These are phyloP conservation scores for Beauveria australis DNA, from an alignment of 2,329 filamentous ascomycete species.

Conservation along the genomic window DNA sequence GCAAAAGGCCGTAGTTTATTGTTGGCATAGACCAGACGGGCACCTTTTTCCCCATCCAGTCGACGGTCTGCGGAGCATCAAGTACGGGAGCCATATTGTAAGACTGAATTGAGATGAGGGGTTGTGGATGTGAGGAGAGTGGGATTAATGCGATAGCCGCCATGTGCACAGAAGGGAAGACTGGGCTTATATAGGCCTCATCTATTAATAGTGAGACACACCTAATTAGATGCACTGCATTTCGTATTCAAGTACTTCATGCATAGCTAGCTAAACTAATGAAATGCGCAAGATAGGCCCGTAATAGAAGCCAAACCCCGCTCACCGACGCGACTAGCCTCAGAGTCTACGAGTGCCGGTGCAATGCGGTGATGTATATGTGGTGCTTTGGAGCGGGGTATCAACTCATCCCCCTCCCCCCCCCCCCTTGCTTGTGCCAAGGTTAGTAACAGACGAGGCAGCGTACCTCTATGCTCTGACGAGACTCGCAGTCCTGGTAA, in stretches of 20 bases:
- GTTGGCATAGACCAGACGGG: conserved; percentile 45
- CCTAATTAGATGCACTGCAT: background rate
- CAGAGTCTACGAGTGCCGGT: background rate
- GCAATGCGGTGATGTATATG: background rate
- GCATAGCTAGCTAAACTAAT: background rate
- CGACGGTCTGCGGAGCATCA: conserved; percentile 34
- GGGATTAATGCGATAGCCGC: background rate
- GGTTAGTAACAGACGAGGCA: conserved; percentile 53
- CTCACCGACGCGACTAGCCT: background rate
- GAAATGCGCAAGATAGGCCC: background rate
- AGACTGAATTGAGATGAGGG: background rate
- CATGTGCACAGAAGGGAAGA: background rate
- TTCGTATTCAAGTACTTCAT: background rate
- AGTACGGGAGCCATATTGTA: conserved; percentile 25
- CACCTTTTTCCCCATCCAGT: conserved; percentile 40
- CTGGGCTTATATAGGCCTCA: background rate
- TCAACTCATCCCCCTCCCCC: background rate
- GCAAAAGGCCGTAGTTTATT: conserved; percentile 41
- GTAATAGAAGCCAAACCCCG: conserved; percentile 3
- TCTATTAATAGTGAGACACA: background rate
- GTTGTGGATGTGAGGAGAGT: background rate
- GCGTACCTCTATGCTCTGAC: conserved; percentile 58
- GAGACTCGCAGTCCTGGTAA: conserved; percentile 45
- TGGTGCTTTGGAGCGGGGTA: background rate
- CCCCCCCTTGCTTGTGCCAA: background rate